Conservation (phyloP, 2,329 filamentous ascomycete species). For the Trichoderma pleuroti region DNA sequence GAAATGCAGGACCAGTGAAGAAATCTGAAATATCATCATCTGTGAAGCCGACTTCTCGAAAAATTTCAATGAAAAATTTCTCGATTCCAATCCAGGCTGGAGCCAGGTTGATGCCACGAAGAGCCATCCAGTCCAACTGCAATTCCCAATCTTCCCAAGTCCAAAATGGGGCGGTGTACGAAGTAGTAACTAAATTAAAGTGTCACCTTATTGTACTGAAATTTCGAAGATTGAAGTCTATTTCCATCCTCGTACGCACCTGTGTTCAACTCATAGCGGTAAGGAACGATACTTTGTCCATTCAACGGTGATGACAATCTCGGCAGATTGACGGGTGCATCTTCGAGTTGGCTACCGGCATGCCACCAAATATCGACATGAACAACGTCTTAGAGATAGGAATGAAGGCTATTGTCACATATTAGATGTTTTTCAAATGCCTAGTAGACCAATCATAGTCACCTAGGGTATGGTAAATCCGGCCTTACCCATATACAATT, state of each 20-base stretch:
- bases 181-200: conserved; percentile 42
- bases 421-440: background rate
- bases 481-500: conserved; percentile 17
- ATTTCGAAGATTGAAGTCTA: background rate
- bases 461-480: background rate
- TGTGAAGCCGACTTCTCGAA: background rate
- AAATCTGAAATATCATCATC: conserved; percentile 43
- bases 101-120: conserved; percentile 47
- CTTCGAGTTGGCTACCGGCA: background rate
- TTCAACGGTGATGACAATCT: background rate
- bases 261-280: background rate
- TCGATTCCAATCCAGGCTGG: conserved; percentile 50
- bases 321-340: background rate
- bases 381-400: background rate
- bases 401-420: background rate
- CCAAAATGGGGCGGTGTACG: conserved; percentile 49
- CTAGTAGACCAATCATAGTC: too few relatives aligned
- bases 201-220: background rate
- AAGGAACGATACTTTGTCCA: background rate
- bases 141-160: conserved; percentile 50
- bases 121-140: conserved; percentile 49
- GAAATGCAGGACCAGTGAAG: conserved; percentile 47
- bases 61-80: conserved; percentile 39
- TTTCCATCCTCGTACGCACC: background rate
- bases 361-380: background rate